A percentile compares a stretch with the other conserved stretches of the same genome.
Evolutionary conservation across 106 monocot genomes (phyloP).

Genomic region (Dendrobium huoshanense): DNA sequence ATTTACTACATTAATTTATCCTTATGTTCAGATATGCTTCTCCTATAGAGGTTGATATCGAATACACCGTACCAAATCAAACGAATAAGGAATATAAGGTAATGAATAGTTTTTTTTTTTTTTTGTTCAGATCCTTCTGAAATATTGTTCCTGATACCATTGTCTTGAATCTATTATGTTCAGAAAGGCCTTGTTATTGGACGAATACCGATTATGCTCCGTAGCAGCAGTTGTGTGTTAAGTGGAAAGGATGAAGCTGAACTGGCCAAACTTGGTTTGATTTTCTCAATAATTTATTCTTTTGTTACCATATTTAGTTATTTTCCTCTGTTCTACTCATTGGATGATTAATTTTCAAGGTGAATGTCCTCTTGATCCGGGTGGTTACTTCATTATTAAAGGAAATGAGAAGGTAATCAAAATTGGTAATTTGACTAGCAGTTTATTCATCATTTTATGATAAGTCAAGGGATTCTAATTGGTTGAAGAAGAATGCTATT

Average conservation of each 20-base stretch:
- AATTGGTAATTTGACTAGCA: background rate
- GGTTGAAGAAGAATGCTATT: background rate
- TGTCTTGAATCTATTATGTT: background rate
- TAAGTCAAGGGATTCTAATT: background rate
- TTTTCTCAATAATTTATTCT: background rate
- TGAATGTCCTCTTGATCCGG: slow-evolving; percentile 98
- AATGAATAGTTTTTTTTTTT: background rate
- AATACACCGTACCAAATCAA: slow-evolving; percentile 61
- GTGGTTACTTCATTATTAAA: slow-evolving; percentile 90
- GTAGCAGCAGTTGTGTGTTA: slow-evolving; percentile 65
- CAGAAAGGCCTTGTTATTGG: slow-evolving; percentile 58
- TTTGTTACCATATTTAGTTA: background rate
- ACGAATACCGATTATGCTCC: slow-evolving; percentile 87
- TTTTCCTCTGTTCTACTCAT: slow-evolving; percentile 2
- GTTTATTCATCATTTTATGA: background rate
- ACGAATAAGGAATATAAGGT: slow-evolving; percentile 32
- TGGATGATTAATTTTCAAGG: slow-evolving; percentile 24
- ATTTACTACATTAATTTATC: background rate
- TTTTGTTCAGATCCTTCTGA: background rate
- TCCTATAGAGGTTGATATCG: slow-evolving; percentile 72
- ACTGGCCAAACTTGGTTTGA: slow-evolving; percentile 75
- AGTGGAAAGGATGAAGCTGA: slow-evolving; percentile 87
- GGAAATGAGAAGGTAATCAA: slow-evolving; percentile 84
- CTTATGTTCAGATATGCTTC: slow-evolving; percentile 56
- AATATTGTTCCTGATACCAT: background rate